phyloP scores from a whole-genome alignment of 495 filamentous ascomycete genomes.

The Neurospora sp. region DNA sequence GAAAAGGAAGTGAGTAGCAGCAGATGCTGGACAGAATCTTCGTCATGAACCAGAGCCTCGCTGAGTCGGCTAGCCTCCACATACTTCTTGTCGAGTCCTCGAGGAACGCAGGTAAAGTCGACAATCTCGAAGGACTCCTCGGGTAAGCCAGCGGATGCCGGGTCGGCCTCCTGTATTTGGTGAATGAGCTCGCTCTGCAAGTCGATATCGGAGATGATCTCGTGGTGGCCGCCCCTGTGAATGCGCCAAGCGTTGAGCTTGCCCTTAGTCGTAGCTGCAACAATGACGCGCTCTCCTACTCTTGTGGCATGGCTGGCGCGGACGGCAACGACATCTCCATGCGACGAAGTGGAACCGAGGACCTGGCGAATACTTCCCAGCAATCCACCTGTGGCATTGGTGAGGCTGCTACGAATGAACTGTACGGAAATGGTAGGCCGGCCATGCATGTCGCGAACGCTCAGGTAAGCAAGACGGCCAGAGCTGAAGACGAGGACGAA shows the following conservation, averaged over 20 bases:
- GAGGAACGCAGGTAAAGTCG: conserved; percentile 38
- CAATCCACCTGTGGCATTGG: conserved; percentile 46
- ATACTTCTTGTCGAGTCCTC: conserved; percentile 30
- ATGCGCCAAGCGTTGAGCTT: conserved; percentile 76
- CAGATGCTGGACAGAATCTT: conserved; percentile 33
- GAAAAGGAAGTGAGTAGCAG: conserved; percentile 29
- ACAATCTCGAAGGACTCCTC: conserved; percentile 37
- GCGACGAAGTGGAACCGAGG: conserved; percentile 51
- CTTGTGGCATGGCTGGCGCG: conserved; percentile 55
- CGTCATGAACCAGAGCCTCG: conserved; percentile 27
- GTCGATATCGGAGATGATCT: conserved; percentile 39
- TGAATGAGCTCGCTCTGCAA: conserved; percentile 23
- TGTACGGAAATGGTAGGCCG: conserved; percentile 66
- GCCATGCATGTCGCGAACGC: conserved; percentile 73
- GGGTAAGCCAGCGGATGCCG: conserved; percentile 8
- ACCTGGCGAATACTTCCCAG: conserved; percentile 68
- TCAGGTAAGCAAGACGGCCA: conserved; percentile 77
- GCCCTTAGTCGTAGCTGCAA: conserved; percentile 65
- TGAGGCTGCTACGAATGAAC: conserved; percentile 53
- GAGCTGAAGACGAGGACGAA: conserved; percentile 75
- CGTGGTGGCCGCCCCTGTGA: conserved; percentile 65
- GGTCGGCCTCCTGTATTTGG: conserved; percentile 24
- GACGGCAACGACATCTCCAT: conserved; percentile 68
- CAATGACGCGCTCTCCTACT: conserved; percentile 74
- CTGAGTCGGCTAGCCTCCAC: conserved; percentile 31